A percentile compares a stretch with the other conserved stretches of the same genome.
phyloP scores from a whole-genome alignment of 1,139 yeast species.

The Groenewaldozyma auringiensis region DNA sequence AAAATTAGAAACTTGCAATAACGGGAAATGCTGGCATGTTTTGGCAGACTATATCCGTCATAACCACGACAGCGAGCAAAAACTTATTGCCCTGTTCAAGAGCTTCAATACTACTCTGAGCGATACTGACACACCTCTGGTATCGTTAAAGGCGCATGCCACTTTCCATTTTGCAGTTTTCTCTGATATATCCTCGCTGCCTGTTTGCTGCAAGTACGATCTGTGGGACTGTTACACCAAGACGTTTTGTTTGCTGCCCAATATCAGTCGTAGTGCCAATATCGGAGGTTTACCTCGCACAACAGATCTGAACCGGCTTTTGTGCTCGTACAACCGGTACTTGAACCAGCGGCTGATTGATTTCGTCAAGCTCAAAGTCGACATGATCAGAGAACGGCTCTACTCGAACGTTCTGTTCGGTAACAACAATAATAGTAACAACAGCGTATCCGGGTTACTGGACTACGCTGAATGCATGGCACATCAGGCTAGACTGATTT shows the following conservation, averaged over 20 bases:
- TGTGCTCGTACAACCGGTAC: slow-evolving; percentile 21
- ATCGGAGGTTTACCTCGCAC: slow-evolving; percentile 10
- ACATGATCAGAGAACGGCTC: slow-evolving; percentile 21
- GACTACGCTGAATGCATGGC: slow-evolving; percentile 21
- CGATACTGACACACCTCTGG: slow-evolving; percentile 4
- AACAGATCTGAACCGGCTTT: slow-evolving; percentile 12
- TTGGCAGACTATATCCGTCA: slow-evolving; percentile 14
- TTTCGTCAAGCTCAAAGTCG: slow-evolving; percentile 15
- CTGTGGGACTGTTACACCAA: slow-evolving; percentile 8
- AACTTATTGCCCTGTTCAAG: slow-evolving; percentile 11
- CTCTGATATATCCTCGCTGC: slow-evolving; percentile 14
- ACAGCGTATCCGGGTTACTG: slow-evolving; percentile 10
- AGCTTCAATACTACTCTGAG: slow-evolving; percentile 14
- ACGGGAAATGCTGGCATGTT: slow-evolving; percentile 16
- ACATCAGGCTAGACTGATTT: slow-evolving; percentile 18
- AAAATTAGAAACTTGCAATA: slow-evolving; percentile 16
- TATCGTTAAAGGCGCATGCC: slow-evolving; percentile 20
- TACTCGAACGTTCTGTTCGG: slow-evolving; percentile 4
- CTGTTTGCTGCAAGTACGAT: slow-evolving; percentile 8
- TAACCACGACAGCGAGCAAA: slow-evolving; percentile 10
- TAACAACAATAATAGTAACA: not conserved
- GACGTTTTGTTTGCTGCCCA: slow-evolving; percentile 8
- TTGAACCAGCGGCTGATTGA: slow-evolving; percentile 20
- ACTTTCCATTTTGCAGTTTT: slow-evolving; percentile 20
- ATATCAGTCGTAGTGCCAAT: slow-evolving; percentile 2